Evolutionary conservation across 305 asterid genomes (phyloP).

Genomic region (Fraxinus platypoda): DNA sequence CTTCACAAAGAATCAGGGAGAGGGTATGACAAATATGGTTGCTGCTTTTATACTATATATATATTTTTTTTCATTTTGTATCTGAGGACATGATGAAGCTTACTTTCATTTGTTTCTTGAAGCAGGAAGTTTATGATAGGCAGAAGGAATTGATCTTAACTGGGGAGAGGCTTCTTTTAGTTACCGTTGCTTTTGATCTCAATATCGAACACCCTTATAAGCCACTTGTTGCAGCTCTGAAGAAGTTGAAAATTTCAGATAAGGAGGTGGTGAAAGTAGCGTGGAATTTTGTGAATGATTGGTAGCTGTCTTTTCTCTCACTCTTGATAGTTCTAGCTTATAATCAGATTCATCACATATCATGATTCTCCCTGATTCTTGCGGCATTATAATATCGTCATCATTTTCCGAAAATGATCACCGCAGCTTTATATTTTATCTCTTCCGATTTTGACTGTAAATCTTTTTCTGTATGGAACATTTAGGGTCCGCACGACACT

Average conservation of each 20-base stretch:
- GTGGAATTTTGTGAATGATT: conserved; percentile 68
- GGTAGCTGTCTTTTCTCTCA: conserved; percentile 31
- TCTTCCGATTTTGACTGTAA: neutral
- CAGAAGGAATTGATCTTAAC: conserved; percentile 45
- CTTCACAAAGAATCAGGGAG: conserved; percentile 47
- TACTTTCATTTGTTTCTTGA: conserved; percentile 19
- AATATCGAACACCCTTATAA: conserved; percentile 60
- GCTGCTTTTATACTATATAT: neutral
- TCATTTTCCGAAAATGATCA: neutral
- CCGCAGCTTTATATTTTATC: neutral
- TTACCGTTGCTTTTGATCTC: conserved; percentile 58
- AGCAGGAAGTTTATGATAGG: conserved; percentile 48
- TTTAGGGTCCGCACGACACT: conserved; percentile 56
- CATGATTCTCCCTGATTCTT: neutral
- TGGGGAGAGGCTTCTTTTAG: conserved; percentile 56
- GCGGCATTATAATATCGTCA: neutral
- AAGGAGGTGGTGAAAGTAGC: conserved; percentile 51
- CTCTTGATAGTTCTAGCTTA: neutral
- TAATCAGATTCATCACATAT: neutral
- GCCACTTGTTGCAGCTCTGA: conserved; percentile 52
- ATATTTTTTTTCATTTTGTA: neutral
- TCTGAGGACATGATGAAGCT: conserved; percentile 7
- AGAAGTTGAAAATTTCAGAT: conserved; percentile 42
- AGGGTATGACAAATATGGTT: conserved; percentile 32
- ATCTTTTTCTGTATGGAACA: conserved; percentile 7